Conservation (phyloP, 73 alveolate species). For the Paramecium caudatum region DNA sequence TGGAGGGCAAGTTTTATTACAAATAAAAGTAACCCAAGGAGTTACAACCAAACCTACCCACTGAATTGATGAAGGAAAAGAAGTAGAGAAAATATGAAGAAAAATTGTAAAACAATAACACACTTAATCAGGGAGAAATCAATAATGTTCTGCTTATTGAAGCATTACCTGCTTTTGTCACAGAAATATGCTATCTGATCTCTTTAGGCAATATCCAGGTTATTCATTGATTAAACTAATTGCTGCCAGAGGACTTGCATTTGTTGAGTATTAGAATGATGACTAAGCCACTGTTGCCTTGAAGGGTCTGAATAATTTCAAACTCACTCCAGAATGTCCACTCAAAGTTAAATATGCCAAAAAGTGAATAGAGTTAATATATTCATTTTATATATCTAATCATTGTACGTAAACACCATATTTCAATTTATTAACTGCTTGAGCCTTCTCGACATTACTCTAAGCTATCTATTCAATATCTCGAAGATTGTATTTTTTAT, state of each 20-base stretch:
- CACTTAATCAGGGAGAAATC: constrained; percentile 37
- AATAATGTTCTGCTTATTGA: constrained; percentile 54
- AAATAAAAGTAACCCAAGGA: constrained; percentile 38
- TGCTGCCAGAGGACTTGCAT: constrained; percentile 61
- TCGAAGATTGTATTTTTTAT: neutral
- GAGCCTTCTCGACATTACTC: neutral
- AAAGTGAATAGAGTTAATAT: constrained; percentile 19
- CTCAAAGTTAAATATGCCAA: constrained; percentile 57
- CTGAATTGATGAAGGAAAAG: constrained; percentile 34
- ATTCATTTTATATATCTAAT: neutral
- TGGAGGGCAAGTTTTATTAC: constrained; percentile 55
- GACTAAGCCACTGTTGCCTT: constrained; percentile 61
- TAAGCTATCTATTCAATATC: constrained; percentile 50
- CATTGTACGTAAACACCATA: constrained; percentile 47
- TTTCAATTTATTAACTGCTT: constrained; percentile 35
- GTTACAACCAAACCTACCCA: constrained; percentile 44
- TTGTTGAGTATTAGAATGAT: constrained; percentile 57
- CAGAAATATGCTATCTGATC: constrained; percentile 26
- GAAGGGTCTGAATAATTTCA: constrained; percentile 28
- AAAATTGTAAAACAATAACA: neutral
- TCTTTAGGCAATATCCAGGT: constrained; percentile 59
- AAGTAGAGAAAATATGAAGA: constrained; percentile 26
- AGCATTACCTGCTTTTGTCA: constrained; percentile 22
- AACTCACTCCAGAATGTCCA: constrained; percentile 33
- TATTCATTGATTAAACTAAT: constrained; percentile 29